phyloP scores from a whole-genome alignment of 176 grass and related monocot genomes.

The Rhipidocladum racemiflorum region DNA sequence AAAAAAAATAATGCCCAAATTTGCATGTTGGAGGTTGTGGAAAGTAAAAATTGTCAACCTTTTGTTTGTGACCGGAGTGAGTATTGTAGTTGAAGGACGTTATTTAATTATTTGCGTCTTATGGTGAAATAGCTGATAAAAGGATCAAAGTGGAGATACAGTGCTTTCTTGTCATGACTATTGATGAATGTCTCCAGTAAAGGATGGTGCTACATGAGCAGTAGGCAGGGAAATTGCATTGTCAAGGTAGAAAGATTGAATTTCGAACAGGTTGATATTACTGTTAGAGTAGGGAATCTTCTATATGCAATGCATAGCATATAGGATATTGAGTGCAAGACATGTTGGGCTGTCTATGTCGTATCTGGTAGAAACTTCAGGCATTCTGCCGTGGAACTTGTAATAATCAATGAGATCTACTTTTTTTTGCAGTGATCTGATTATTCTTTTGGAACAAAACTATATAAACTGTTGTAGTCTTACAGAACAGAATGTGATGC shows the following conservation, averaged over 20 bases:
- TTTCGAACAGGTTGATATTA: not conserved
- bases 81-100: constrained; percentile 5
- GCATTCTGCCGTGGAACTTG: not conserved
- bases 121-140: not conserved
- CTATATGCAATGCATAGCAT: not conserved
- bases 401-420: not conserved
- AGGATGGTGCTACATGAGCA: not conserved
- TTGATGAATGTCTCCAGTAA: not conserved
- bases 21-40: not conserved
- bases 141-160: not conserved
- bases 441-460: not conserved
- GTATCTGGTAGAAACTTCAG: not conserved
- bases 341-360: not conserved
- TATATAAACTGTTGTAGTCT: not conserved
- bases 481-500: not conserved
- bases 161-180: constrained; percentile 8
- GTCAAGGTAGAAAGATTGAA: not conserved
- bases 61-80: not conserved
- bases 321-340: not conserved
- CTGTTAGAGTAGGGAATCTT: not conserved
- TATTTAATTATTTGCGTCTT: not conserved
- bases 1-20: not conserved
- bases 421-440: constrained; percentile 10
- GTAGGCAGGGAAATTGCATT: not conserved
- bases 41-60: not conserved